A percentile compares a stretch with the other conserved stretches of the same genome.
Conservation (phyloP, 257 asterid genomes). For the Avicennia marina region DNA sequence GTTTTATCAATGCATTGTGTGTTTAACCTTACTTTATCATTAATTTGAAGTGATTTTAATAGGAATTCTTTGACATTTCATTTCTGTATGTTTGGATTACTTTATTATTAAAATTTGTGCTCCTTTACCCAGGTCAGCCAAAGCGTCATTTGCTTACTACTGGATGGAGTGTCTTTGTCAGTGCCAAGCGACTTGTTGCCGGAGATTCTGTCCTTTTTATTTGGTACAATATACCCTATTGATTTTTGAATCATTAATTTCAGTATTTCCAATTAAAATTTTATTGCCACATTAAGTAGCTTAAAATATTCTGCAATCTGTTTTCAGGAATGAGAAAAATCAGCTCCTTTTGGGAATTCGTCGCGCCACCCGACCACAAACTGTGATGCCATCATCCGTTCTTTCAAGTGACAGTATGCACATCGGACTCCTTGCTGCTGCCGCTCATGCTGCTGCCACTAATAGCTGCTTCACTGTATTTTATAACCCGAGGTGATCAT, state of each 20-base stretch:
- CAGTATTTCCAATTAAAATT: slow-evolving; percentile 2
- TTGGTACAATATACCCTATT: slow-evolving; percentile 37
- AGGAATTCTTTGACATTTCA: background rate
- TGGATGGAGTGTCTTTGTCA: slow-evolving; percentile 65
- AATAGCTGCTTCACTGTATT: slow-evolving; percentile 95
- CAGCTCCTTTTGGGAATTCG: slow-evolving; percentile 95
- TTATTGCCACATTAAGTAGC: background rate
- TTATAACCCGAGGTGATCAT: slow-evolving; percentile 73
- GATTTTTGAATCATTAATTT: slow-evolving; percentile 13
- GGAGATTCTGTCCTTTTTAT: slow-evolving; percentile 59
- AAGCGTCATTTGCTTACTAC: slow-evolving; percentile 62
- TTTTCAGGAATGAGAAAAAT: slow-evolving; percentile 85
- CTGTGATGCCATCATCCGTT: slow-evolving; percentile 98
- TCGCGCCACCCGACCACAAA: slow-evolving; percentile 88
- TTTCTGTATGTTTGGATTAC: slow-evolving; percentile 6
- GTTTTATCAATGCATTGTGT: too few relatives aligned
- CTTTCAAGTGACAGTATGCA: slow-evolving; percentile 99
- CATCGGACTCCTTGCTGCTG: slow-evolving; percentile 97
- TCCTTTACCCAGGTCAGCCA: slow-evolving; percentile 46
- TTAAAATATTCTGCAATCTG: background rate
- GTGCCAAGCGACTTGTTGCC: slow-evolving; percentile 59
- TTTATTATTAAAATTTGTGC: background rate
- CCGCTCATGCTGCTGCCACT: slow-evolving; percentile 99
- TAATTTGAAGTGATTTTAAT: too few relatives aligned
- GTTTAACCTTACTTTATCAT: too few relatives aligned